phyloP scores from a whole-genome alignment of 1,284 basidiomycete species.

The Leccinum angustisporum region DNA sequence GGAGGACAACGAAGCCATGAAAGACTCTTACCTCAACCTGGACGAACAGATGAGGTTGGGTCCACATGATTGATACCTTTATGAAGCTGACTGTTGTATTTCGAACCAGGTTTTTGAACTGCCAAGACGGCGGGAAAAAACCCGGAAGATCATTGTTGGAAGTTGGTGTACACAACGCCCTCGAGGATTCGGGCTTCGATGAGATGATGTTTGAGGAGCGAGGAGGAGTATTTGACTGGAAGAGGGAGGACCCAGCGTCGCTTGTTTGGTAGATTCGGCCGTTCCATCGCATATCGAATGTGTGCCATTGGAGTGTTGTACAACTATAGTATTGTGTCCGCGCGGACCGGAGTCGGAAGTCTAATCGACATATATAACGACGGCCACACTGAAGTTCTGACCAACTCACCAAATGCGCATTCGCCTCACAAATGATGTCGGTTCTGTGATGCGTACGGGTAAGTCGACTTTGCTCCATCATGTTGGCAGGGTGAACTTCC shows the following conservation, averaged over 20 bases:
- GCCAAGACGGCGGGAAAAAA: slow-evolving; percentile 31
- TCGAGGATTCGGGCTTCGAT: slow-evolving; percentile 39
- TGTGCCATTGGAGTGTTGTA: background rate
- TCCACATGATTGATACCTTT: background rate
- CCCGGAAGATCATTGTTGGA: slow-evolving; percentile 37
- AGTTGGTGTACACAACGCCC: slow-evolving; percentile 36
- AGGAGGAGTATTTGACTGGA: slow-evolving; percentile 40
- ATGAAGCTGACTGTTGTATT: background rate
- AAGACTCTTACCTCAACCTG: slow-evolving; percentile 38
- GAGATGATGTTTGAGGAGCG: slow-evolving; percentile 34
- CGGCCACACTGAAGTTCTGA: background rate
- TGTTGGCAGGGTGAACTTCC: background rate
- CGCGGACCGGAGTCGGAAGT: background rate
- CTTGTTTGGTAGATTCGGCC: slow-evolving; percentile 19
- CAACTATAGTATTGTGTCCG: background rate
- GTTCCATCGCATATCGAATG: too few species aligned
- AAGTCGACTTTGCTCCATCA: background rate
- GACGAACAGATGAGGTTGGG: slow-evolving; percentile 38
- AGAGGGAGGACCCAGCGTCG: slow-evolving; percentile 4
- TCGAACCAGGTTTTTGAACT: slow-evolving; percentile 35
- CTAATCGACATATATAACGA: background rate
- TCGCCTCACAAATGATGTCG: background rate
- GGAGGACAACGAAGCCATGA: slow-evolving; percentile 40
- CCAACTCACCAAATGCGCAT: background rate
- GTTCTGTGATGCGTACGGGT: background rate